These are phyloP conservation scores for Marasmius sp. DNA, from an alignment of 1,284 basidiomycete species.

Conservation along the genomic window DNA sequence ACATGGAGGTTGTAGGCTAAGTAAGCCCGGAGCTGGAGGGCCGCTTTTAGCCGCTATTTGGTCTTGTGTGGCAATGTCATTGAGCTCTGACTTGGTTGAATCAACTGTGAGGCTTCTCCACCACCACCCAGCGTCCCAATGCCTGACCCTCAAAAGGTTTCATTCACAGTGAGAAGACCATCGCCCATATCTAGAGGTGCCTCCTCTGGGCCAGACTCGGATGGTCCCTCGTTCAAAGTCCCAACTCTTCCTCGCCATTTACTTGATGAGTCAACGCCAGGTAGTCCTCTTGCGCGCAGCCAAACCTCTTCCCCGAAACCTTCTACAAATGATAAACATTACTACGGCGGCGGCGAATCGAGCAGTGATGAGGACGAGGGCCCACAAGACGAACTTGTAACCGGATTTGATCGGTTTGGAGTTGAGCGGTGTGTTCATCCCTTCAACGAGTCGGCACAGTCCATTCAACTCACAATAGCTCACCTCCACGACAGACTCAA, in stretches of 20 bases:
- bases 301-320: constrained; percentile 40
- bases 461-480: constrained; percentile 67
- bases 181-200: constrained; percentile 58
- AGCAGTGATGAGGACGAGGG: constrained; percentile 55
- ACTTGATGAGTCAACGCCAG: constrained; percentile 40
- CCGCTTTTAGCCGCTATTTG: background rate
- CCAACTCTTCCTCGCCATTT: constrained; percentile 61
- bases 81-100: background rate
- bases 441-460: constrained; percentile 26
- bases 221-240: constrained; percentile 51
- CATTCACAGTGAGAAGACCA: constrained; percentile 74
- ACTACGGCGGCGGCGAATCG: constrained; percentile 36
- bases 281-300: constrained; percentile 59
- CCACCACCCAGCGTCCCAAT: constrained; percentile 21
- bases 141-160: constrained; percentile 48
- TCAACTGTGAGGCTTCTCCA: background rate
- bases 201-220: constrained; percentile 62
- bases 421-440: constrained; percentile 71
- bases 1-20: constrained; percentile 5
- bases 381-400: constrained; percentile 66
- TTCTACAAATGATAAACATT: background rate
- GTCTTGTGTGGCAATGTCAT: background rate
- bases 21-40: background rate
- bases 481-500: constrained; percentile 37
- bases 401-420: constrained; percentile 68